A percentile compares a stretch with the other conserved stretches of the same genome.
Evolutionary conservation across 768 basidiomycete genomes (phyloP).

Genomic region (Leccinum olivaceopallidum): DNA sequence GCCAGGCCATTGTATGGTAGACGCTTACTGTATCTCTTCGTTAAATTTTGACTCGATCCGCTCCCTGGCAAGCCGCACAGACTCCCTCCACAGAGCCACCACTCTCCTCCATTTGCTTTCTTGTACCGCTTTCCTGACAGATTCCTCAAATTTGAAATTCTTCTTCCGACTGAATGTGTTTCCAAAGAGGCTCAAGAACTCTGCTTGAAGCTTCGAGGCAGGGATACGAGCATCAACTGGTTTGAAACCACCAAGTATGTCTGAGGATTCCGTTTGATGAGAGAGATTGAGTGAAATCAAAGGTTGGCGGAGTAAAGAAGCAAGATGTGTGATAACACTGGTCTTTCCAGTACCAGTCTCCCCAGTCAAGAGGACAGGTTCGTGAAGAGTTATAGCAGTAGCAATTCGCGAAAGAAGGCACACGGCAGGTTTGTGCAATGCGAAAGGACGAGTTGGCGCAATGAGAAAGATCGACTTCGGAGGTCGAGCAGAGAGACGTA

Average conservation of each 20-base stretch:
- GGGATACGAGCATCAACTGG: slow-evolving; percentile 89
- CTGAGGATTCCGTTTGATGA: slow-evolving; percentile 94
- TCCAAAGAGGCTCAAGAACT: slow-evolving; percentile 80
- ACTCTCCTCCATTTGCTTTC: slow-evolving; percentile 86
- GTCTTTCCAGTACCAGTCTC: slow-evolving; percentile 99
- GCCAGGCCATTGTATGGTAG: neutral
- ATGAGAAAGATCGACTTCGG: slow-evolving; percentile 36
- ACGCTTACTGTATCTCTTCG: slow-evolving; percentile 30
- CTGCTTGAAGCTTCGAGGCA: slow-evolving; percentile 65
- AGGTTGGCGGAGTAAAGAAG: slow-evolving; percentile 70
- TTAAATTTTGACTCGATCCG: slow-evolving; percentile 45
- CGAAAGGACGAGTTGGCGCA: slow-evolving; percentile 63
- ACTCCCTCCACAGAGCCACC: slow-evolving; percentile 83
- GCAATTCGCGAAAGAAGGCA: slow-evolving; percentile 79
- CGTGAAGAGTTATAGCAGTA: slow-evolving; percentile 65
- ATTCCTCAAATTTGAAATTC: slow-evolving; percentile 84
- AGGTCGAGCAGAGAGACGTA: slow-evolving; percentile 51
- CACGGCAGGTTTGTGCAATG: slow-evolving; percentile 83
- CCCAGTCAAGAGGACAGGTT: slow-evolving; percentile 90
- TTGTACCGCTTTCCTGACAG: slow-evolving; percentile 75
- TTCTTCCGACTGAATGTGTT: slow-evolving; percentile 86
- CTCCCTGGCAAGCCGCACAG: slow-evolving; percentile 65
- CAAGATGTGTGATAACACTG: slow-evolving; percentile 84
- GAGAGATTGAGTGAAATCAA: slow-evolving; percentile 92
- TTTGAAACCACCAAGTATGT: slow-evolving; percentile 93